Percentiles rank a stretch among this genome's conserved stretches.
Evolutionary conservation across 1,284 basidiomycete species (phyloP).

Genomic region (Cryptococcus amylolentus): DNA sequence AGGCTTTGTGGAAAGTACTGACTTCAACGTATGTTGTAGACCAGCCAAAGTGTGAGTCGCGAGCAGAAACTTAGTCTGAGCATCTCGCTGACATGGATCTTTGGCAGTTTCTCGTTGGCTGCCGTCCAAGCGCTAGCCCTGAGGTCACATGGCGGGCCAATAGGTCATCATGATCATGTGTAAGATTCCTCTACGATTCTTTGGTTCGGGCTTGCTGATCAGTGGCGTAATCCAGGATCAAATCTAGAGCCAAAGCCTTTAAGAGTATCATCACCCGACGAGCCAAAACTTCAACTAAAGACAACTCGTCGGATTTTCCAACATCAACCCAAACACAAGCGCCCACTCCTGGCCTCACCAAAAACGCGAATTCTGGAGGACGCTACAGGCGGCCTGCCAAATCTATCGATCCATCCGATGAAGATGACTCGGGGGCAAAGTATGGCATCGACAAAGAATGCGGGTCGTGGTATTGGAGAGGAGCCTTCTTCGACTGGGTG

Average conservation of each 20-base stretch:
- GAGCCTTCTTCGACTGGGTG: neutral
- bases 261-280: neutral
- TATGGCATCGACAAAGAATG: constrained; percentile 1
- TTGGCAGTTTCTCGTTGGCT: constrained; percentile 9
- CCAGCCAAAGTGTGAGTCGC: constrained; percentile 8
- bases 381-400: neutral
- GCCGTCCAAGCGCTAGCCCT: constrained; percentile 27
- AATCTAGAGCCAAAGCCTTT: neutral
- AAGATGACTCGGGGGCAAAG: neutral
- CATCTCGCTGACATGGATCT: too few relatives aligned
- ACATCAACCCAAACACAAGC: neutral
- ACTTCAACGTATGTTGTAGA: neutral
- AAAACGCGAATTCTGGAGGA: neutral
- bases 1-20: neutral
- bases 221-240: neutral
- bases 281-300: neutral
- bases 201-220: neutral
- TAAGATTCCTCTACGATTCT: constrained; percentile 7
- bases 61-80: too few relatives aligned
- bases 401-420: neutral
- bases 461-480: neutral
- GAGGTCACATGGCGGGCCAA: constrained; percentile 23
- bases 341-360: neutral
- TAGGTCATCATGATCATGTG: constrained; percentile 18
- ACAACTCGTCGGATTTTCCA: neutral